Evolutionary conservation across 495 filamentous ascomycete genomes (phyloP).

Genomic region (Tuber calosporum): DNA sequence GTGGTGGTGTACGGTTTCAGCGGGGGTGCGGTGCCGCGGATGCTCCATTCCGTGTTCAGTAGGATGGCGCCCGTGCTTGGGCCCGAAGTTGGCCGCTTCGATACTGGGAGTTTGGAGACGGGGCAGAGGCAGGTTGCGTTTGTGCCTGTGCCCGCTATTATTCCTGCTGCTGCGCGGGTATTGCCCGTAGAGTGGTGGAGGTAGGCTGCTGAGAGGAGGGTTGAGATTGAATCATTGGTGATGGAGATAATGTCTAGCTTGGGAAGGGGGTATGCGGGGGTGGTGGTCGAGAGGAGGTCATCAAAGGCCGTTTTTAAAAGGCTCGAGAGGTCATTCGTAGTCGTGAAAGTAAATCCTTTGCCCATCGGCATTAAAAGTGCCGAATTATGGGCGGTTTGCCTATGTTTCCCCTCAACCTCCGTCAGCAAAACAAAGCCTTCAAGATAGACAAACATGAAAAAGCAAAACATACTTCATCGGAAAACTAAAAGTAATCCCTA

Average conservation of each 20-base stretch:
- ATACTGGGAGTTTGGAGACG: constrained; percentile 55
- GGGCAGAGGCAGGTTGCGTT: constrained; percentile 72
- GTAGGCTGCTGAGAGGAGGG: constrained; percentile 69
- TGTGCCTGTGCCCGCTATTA: constrained; percentile 76
- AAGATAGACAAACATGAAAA: constrained; percentile 2
- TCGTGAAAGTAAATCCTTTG: constrained; percentile 74
- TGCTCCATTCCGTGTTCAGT: constrained; percentile 83
- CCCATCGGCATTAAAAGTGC: constrained; percentile 81
- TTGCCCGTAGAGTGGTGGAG: constrained; percentile 58
- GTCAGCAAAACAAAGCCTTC: not conserved
- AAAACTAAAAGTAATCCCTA: constrained; percentile 83
- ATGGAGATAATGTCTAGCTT: constrained; percentile 66
- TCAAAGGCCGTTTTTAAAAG: constrained; percentile 65
- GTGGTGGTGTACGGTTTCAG: constrained; percentile 60
- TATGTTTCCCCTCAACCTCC: constrained; percentile 42
- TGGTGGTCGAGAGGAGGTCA: constrained; percentile 44
- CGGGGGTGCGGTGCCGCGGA: constrained; percentile 62
- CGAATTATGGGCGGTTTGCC: constrained; percentile 66
- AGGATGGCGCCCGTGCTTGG: constrained; percentile 55
- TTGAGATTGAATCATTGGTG: constrained; percentile 74
- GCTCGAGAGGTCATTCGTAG: constrained; percentile 62
- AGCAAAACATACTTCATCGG: constrained; percentile 61
- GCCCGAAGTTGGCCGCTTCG: constrained; percentile 48
- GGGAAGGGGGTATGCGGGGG: constrained; percentile 47
- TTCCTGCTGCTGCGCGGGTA: constrained; percentile 63